Percentiles rank a stretch among this genome's conserved stretches.
Conservation (phyloP, 129 eudicot genomes). For the Oenanthe sinensis region DNA sequence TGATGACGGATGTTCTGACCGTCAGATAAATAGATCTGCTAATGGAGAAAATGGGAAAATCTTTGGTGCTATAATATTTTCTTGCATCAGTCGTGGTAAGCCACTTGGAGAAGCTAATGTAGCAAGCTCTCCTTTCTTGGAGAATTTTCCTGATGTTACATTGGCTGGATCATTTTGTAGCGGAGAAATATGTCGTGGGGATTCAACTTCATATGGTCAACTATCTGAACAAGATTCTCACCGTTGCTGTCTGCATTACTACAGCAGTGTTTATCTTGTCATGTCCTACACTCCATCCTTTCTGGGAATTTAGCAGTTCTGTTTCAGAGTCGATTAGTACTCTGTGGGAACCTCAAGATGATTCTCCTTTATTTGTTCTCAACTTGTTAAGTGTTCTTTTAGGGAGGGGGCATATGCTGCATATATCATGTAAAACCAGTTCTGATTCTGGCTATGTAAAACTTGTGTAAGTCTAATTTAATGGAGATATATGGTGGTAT, state of each 20-base stretch:
- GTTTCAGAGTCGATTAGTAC: neutral
- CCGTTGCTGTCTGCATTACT: neutral
- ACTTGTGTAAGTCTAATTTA: neutral
- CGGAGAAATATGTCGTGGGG: slow-evolving; percentile 2
- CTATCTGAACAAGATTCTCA: neutral
- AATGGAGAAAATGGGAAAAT: neutral
- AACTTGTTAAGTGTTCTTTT: neutral
- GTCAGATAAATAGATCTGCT: neutral
- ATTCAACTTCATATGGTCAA: neutral
- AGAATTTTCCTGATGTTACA: neutral
- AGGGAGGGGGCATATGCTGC: neutral
- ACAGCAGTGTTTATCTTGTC: neutral
- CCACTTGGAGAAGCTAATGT: neutral
- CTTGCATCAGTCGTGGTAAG: slow-evolving; percentile 1
- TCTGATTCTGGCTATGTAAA: neutral
- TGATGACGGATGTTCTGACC: neutral
- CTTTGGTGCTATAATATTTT: neutral
- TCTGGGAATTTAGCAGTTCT: neutral
- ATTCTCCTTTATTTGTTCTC: neutral
- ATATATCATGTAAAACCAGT: neutral
- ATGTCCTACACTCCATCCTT: neutral
- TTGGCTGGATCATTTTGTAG: neutral
- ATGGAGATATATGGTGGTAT: neutral
- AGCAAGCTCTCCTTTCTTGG: slow-evolving; percentile 2
- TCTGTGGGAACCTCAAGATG: neutral